Evolutionary conservation across 139 green algal genomes (phyloP), one percentile per base, ranked within the genome.

Genomic region (Ettlia oleoabundans): DNA sequence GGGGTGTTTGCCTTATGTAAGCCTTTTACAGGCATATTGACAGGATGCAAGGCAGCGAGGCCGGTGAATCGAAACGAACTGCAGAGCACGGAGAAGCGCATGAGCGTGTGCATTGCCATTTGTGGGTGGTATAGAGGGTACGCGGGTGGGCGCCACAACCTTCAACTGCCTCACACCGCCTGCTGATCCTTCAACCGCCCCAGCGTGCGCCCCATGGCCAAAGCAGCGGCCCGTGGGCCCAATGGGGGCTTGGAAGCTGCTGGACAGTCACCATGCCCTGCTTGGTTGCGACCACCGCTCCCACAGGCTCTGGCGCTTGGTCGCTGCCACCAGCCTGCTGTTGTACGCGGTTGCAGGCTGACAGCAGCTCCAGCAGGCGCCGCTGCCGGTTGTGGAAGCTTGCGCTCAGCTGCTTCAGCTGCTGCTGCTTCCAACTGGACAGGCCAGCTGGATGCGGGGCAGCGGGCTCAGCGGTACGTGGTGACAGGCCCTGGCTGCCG

Each of bases 351-450:
- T 71, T 81, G 75, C 58, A 61, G 58, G 75, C 75, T 2, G 58
- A 72, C 24, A 81, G 75, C 38, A 81, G 75, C 58, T 81, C 58
- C 40, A 81, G 75, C 38, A 81, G 75, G 55, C 75, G 75, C 28
- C 75, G 75, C 75, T 81, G 58, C 33, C 75, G 75, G 32, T 32
- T 21, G 75, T 81, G 75, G 75, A 81, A 81, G 55, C 58, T n/a
- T 0, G 75, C 55, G 30, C 28, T 43, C 30, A 81, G 75, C n/a
- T 42, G 24, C 58, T 43, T 28, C 75, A 72, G 58, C 75, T 70
- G 58, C 38, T 41, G 58, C 75, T 70, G 58, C 75, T 81, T 81
- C 58, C 38, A 61, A 38, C 51, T 40, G 4, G 58, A 72, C 55
- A 81, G 75, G 22, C 18, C 58, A 5, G 22, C 37, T 1, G 32